phyloP scores from a whole-genome alignment of 75 land plant genomes.

The Adiantum capillusveneris region DNA sequence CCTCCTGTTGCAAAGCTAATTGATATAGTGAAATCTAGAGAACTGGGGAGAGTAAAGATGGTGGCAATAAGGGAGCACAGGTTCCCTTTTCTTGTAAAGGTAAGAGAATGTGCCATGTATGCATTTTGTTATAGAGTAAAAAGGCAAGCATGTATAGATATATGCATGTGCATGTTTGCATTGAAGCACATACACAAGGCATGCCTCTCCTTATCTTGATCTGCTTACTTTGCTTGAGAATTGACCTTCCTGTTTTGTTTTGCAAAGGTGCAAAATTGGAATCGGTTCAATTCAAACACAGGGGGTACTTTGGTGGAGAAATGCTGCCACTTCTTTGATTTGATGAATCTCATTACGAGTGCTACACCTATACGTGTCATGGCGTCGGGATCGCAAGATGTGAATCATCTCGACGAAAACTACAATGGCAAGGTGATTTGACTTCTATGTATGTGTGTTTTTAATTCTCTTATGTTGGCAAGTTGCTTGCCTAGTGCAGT shows the following conservation, averaged over 20 bases:
- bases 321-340: constrained; percentile 98
- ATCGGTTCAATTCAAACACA: constrained; percentile 81
- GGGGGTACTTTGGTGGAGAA: constrained; percentile 99
- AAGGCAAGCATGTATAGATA: too few relatives aligned
- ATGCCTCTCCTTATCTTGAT: too few relatives aligned
- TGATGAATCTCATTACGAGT: constrained; percentile 82
- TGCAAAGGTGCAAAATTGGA: constrained; percentile 84
- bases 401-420: constrained; percentile 89
- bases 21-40: constrained; percentile 53
- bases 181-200: too few relatives aligned
- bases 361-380: constrained; percentile 84
- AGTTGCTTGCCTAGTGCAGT: too few relatives aligned
- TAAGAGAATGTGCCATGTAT: constrained; percentile 9
- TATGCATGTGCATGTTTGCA: too few relatives aligned
- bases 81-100: constrained; percentile 97
- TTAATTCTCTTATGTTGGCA: too few relatives aligned
- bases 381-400: constrained; percentile 89
- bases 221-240: too few relatives aligned
- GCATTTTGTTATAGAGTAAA: background rate
- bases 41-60: constrained; percentile 80
- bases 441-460: background rate
- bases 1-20: constrained; percentile 90
- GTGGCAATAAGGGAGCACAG: constrained; percentile 94
- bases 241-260: background rate
- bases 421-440: constrained; percentile 79